Percentiles rank a stretch among this genome's conserved stretches.
These are phyloP conservation scores for Coniferiporia weirii DNA, from an alignment of 1,284 basidiomycete genomes.

Conservation along the genomic window DNA sequence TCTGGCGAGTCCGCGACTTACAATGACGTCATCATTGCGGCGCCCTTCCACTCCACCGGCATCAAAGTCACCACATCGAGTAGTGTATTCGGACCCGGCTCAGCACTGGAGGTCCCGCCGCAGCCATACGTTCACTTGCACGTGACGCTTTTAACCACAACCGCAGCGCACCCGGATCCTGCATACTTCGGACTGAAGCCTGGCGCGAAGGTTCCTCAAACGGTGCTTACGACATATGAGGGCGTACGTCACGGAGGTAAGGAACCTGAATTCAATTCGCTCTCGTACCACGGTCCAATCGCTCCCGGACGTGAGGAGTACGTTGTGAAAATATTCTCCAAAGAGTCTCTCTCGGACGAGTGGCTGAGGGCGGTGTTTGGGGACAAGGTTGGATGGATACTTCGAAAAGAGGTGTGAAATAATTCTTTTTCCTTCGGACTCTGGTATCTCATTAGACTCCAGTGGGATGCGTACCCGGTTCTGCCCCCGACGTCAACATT, in stretches of 20 bases:
- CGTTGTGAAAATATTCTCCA: slow-evolving; percentile 86
- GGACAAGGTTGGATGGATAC: slow-evolving; percentile 74
- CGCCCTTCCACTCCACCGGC: slow-evolving; percentile 63
- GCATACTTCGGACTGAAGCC: slow-evolving; percentile 65
- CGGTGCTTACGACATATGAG: slow-evolving; percentile 71
- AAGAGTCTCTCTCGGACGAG: slow-evolving; percentile 55
- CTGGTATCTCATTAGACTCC: neutral
- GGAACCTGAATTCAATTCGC: slow-evolving; percentile 80
- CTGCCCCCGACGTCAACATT: slow-evolving; percentile 65
- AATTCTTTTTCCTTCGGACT: slow-evolving; percentile 2
- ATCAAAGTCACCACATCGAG: slow-evolving; percentile 44
- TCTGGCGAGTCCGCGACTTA: slow-evolving; percentile 43
- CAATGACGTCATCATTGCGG: slow-evolving; percentile 68
- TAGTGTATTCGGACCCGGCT: neutral
- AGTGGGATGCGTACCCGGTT: slow-evolving; percentile 78
- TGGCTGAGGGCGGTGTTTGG: slow-evolving; percentile 64
- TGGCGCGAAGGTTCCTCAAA: slow-evolving; percentile 48
- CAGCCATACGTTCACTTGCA: slow-evolving; percentile 82
- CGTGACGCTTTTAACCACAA: slow-evolving; percentile 86
- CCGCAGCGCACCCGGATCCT: slow-evolving; percentile 54
- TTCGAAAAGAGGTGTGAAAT: slow-evolving; percentile 64
- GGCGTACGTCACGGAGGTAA: slow-evolving; percentile 44
- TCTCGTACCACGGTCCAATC: slow-evolving; percentile 77
- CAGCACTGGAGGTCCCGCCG: slow-evolving; percentile 40
- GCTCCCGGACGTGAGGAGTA: slow-evolving; percentile 40